Evolutionary conservation across 768 basidiomycete genomes (phyloP).

Genomic region (Pleurotus tuoliensis): DNA sequence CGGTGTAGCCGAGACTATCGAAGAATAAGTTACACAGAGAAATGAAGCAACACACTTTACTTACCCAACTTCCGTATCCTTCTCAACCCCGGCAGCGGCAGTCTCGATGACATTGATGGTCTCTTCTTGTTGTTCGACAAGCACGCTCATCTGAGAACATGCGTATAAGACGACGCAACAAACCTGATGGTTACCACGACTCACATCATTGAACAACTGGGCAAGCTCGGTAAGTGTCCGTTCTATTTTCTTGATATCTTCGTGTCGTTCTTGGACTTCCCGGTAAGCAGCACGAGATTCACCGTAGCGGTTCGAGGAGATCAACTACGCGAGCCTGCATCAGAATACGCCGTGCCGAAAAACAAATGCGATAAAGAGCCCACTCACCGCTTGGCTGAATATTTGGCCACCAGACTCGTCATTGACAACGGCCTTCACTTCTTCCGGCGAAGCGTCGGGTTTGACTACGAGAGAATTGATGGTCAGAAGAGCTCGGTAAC

Average conservation of each 20-base stretch:
- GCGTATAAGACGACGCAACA: background rate
- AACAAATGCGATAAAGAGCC: background rate
- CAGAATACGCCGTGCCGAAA: background rate
- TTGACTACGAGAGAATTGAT: constrained; percentile 52
- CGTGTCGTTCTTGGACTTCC: constrained; percentile 96
- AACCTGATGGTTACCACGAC: constrained; percentile 18
- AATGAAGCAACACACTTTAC: constrained; percentile 14
- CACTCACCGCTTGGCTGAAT: constrained; percentile 79
- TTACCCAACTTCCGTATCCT: constrained; percentile 84
- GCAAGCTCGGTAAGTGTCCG: constrained; percentile 89
- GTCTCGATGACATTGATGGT: constrained; percentile 79
- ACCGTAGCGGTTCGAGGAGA: constrained; percentile 89
- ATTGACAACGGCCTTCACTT: constrained; percentile 82
- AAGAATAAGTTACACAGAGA: constrained; percentile 5
- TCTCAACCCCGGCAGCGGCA: constrained; percentile 68
- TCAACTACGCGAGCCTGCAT: constrained; percentile 44
- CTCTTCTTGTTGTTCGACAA: constrained; percentile 94
- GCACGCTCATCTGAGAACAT: constrained; percentile 74
- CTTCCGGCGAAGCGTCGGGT: constrained; percentile 88
- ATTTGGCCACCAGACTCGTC: constrained; percentile 81
- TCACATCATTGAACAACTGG: constrained; percentile 91
- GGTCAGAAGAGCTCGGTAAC: background rate
- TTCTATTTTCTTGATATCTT: constrained; percentile 95
- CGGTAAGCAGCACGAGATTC: constrained; percentile 87
- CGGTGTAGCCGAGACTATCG: constrained; percentile 72